Evolutionary conservation across 1,139 yeast species (phyloP).

Genomic region (Diutina ranongensis): DNA sequence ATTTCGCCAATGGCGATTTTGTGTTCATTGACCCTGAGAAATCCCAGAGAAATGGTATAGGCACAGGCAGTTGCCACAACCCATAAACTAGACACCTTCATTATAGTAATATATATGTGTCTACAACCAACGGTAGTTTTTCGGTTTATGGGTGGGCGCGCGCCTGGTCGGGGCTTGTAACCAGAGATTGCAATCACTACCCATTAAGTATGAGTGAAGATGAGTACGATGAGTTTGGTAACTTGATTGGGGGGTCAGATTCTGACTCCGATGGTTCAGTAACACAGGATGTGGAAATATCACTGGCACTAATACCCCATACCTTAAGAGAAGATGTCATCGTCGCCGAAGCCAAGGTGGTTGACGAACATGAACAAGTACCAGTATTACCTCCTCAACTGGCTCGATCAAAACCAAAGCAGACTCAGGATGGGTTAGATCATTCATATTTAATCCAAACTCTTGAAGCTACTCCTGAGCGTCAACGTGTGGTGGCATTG

Average conservation of each 20-base stretch:
- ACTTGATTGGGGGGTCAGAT: conserved; percentile 43
- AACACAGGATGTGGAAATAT: conserved; percentile 6
- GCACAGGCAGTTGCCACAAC: not conserved
- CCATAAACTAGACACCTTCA: not conserved
- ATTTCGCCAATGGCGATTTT: conserved; percentile 19
- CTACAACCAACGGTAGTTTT: too few species aligned
- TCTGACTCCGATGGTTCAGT: conserved; percentile 35
- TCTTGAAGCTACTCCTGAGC: conserved; percentile 41
- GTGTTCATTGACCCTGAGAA: conserved; percentile 2
- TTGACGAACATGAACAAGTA: not conserved
- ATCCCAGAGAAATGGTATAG: not conserved
- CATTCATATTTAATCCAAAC: conserved; percentile 44
- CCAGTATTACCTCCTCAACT: not conserved
- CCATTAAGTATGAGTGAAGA: conserved; percentile 25
- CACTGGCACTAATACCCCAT: not conserved
- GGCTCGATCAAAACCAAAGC: not conserved
- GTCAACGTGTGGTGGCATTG: conserved; percentile 66
- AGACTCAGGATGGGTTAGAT: not conserved
- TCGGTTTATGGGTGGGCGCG: too few species aligned
- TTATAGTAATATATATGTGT: too few species aligned
- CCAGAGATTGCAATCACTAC: too few species aligned
- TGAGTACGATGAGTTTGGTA: conserved; percentile 77
- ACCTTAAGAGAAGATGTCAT: not conserved
- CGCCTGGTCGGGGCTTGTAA: not conserved
- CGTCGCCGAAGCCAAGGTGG: not conserved